Evolutionary conservation across 2,329 filamentous ascomycete species (phyloP), one percentile per base, ranked within the genome.

Genomic region (Westerdykella aurantiaca): DNA sequence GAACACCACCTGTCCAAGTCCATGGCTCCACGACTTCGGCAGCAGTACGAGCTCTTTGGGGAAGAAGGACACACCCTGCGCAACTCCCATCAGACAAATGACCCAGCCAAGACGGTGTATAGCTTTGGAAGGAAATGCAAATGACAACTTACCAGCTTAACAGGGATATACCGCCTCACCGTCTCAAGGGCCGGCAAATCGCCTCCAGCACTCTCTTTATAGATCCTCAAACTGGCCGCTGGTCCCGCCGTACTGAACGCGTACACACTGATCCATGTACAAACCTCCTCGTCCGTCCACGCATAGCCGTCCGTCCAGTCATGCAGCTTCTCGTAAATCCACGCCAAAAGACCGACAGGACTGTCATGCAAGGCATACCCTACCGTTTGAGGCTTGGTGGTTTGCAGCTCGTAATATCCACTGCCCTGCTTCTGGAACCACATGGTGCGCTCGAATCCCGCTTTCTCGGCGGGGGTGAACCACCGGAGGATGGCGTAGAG

Each of bases 301-400:
- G 77, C 69, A 57, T 88, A 88, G 1, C 54, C 56, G 55, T 90
- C 85, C 0, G 81, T 82, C 86, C 86, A 91, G 53, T 86, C 82
- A 52, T 83, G 79, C 31, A 91, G 68, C 61, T 91, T 91, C 67
- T 91, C 87, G 52, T 86, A 86, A 29, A 91, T 81, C 87, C 87
- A 93, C 0, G 84, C 79, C 1, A 91, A 71, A 3, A 88, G 68
- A 0, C 77, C 84, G 0, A 86, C 77, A 0, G 86, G 87, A 6
- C 77, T 82, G 59, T 89, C 85, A 0, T 78, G 73, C 3, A 90
- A 71, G 0, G 73, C 80, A 56, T 86, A 87, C 0, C 82, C 82
- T 0, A 90, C 59, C 0, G 86, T 91, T 41, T 87, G 80, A 0
- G 87, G 86, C 45, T 83, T 82, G 0, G 85, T 88, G 11, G 69